Conservation (phyloP, 1,139 yeast species). For the Blastobotrys aristatus region DNA sequence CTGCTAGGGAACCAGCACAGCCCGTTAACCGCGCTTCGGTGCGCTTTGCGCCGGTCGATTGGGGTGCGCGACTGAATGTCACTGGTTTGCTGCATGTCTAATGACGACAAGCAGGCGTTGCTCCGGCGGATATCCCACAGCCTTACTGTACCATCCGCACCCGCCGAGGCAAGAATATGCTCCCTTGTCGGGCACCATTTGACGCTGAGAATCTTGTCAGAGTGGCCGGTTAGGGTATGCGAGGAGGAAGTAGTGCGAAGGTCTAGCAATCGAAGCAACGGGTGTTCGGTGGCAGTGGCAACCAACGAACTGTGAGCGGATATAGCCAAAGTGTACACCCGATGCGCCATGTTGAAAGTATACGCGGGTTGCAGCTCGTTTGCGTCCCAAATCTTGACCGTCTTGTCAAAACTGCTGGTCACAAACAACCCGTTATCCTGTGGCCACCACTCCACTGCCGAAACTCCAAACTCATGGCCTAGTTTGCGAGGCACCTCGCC, state of each 20-base stretch:
- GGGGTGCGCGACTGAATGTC: slow-evolving; percentile 24
- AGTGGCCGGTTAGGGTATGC: slow-evolving; percentile 64
- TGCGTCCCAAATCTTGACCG: slow-evolving; percentile 81
- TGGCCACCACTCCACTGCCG: slow-evolving; percentile 84
- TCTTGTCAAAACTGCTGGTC: slow-evolving; percentile 73
- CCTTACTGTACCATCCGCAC: slow-evolving; percentile 55
- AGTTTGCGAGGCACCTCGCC: slow-evolving; percentile 50
- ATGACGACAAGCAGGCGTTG: slow-evolving; percentile 54
- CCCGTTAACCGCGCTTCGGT: slow-evolving; percentile 71
- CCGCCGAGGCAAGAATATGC: slow-evolving; percentile 66
- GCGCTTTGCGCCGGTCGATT: slow-evolving; percentile 47
- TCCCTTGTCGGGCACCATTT: slow-evolving; percentile 73
- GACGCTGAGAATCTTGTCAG: slow-evolving; percentile 57
- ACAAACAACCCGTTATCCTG: slow-evolving; percentile 82
- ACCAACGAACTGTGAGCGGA: slow-evolving; percentile 50
- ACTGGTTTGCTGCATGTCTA: slow-evolving; percentile 43
- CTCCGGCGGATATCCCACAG: slow-evolving; percentile 77
- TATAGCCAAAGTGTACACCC: slow-evolving; percentile 39
- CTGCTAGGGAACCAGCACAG: slow-evolving; percentile 66
- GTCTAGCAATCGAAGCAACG: slow-evolving; percentile 66
- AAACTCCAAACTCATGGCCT: slow-evolving; percentile 69
- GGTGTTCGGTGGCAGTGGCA: slow-evolving; percentile 67
- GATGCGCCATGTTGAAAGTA: slow-evolving; percentile 47
- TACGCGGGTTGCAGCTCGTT: slow-evolving; percentile 57
- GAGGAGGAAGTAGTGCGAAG: slow-evolving; percentile 64